Conservation (phyloP, 257 asterid genomes). For the Gynochthodes officinalis region DNA sequence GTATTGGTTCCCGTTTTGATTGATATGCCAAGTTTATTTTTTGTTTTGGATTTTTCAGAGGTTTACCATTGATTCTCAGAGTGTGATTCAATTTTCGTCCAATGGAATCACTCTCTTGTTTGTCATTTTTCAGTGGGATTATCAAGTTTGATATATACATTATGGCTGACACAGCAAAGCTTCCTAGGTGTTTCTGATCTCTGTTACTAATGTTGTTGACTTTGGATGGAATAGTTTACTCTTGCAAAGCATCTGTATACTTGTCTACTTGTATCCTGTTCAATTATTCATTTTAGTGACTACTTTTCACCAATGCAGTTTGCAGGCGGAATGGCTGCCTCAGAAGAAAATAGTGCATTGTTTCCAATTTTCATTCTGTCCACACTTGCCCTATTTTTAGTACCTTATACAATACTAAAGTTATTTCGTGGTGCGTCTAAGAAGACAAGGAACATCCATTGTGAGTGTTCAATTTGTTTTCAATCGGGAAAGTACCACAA, state of each 20-base stretch:
- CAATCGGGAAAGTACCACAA: constrained; percentile 74
- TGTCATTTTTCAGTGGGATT: neutral
- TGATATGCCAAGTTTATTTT: neutral
- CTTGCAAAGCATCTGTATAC: neutral
- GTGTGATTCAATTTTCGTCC: neutral
- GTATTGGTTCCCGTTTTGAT: neutral
- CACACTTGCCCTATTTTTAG: constrained; percentile 75
- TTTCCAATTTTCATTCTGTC: constrained; percentile 88
- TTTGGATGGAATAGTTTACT: neutral
- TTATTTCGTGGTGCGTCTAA: constrained; percentile 61
- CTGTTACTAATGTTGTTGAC: neutral
- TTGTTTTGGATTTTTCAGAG: neutral
- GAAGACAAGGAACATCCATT: constrained; percentile 63
- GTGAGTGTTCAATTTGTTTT: constrained; percentile 75
- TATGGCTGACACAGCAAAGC: neutral
- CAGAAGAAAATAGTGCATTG: constrained; percentile 74
- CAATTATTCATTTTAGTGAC: neutral
- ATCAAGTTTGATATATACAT: neutral
- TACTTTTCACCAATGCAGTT: neutral
- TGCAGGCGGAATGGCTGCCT: constrained; percentile 51
- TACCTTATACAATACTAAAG: constrained; percentile 79
- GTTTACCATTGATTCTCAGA: neutral
- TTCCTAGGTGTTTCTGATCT: neutral
- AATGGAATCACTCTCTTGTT: neutral
- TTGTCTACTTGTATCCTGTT: neutral